Conservation (phyloP, 1,284 basidiomycete genomes). For the Cutaneotrichosporon spelunceum region DNA sequence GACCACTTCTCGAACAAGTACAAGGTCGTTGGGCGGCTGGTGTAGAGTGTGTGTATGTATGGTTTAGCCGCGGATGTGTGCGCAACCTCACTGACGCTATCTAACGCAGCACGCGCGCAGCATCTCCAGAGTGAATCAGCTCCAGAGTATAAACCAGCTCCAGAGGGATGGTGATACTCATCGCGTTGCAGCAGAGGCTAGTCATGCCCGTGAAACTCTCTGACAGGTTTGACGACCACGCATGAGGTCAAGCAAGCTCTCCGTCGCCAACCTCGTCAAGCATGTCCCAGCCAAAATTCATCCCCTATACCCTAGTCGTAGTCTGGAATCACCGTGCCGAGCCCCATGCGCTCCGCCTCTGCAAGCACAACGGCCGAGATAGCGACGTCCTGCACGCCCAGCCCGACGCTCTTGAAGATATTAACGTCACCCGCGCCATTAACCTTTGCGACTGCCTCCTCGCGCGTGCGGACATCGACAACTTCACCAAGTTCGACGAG, state of each 20-base stretch:
- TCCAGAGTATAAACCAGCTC: too few species aligned
- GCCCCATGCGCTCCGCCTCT: constrained; percentile 35
- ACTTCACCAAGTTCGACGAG: constrained; percentile 21
- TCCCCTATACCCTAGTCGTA: constrained; percentile 31
- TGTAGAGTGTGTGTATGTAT: constrained; percentile 10
- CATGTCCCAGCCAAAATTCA: not conserved
- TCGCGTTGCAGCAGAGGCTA: too few species aligned
- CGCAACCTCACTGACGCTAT: not conserved
- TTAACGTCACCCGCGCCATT: constrained; percentile 33
- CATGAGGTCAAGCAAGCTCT: too few species aligned
- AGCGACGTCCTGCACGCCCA: constrained; percentile 52
- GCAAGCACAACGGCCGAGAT: constrained; percentile 45
- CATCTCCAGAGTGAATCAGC: too few species aligned
- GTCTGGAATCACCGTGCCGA: constrained; percentile 38
- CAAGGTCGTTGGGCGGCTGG: constrained; percentile 72
- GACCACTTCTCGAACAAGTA: constrained; percentile 87
- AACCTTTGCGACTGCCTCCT: constrained; percentile 2
- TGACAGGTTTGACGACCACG: too few species aligned
- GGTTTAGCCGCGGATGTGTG: not conserved
- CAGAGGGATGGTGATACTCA: too few species aligned
- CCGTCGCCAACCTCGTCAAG: too few species aligned
- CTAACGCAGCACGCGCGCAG: too few species aligned
- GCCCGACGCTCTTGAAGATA: constrained; percentile 51
- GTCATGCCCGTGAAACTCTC: too few species aligned
- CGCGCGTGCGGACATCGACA: constrained; percentile 2